phyloP scores from a whole-genome alignment of 148 eudicot genomes.

The Amaranthus palmeri region DNA sequence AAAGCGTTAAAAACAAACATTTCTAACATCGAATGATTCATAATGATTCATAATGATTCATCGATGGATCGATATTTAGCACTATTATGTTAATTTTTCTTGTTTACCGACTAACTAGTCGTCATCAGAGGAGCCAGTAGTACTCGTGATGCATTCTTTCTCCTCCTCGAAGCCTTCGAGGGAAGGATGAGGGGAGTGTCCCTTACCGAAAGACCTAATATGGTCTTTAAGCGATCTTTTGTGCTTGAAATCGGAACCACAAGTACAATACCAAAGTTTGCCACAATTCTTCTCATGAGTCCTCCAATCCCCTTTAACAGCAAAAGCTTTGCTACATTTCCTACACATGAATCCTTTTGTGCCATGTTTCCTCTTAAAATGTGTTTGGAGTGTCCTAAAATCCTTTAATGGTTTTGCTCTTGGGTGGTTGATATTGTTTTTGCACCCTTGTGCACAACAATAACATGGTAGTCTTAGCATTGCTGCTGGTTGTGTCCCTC shows the following conservation, averaged over 20 bases:
- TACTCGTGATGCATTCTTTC: slow-evolving; percentile 28
- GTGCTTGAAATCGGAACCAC: slow-evolving; percentile 75
- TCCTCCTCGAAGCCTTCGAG: slow-evolving; percentile 43
- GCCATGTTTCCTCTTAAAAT: slow-evolving; percentile 73
- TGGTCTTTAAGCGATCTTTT: slow-evolving; percentile 70
- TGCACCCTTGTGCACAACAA: slow-evolving; percentile 63
- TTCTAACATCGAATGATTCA: neutral
- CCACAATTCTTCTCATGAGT: slow-evolving; percentile 77
- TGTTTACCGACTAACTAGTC: slow-evolving; percentile 12
- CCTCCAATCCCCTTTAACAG: slow-evolving; percentile 73
- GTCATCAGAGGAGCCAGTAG: slow-evolving; percentile 37
- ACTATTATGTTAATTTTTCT: no score
- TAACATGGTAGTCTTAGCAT: slow-evolving; percentile 69
- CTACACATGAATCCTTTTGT: slow-evolving; percentile 54
- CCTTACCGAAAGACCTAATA: slow-evolving; percentile 61
- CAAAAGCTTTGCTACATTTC: slow-evolving; percentile 58
- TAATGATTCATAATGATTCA: no score
- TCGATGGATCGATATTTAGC: no score
- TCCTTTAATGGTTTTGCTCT: slow-evolving; percentile 66
- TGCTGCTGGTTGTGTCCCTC: slow-evolving; percentile 65
- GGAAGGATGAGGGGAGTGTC: slow-evolving; percentile 53
- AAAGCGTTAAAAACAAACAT: neutral
- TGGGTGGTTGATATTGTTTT: slow-evolving; percentile 76
- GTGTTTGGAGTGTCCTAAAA: slow-evolving; percentile 67
- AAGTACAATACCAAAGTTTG: slow-evolving; percentile 63